Conservation (phyloP, 2,329 filamentous ascomycete genomes). For the Rhynchosporium agropyri region DNA sequence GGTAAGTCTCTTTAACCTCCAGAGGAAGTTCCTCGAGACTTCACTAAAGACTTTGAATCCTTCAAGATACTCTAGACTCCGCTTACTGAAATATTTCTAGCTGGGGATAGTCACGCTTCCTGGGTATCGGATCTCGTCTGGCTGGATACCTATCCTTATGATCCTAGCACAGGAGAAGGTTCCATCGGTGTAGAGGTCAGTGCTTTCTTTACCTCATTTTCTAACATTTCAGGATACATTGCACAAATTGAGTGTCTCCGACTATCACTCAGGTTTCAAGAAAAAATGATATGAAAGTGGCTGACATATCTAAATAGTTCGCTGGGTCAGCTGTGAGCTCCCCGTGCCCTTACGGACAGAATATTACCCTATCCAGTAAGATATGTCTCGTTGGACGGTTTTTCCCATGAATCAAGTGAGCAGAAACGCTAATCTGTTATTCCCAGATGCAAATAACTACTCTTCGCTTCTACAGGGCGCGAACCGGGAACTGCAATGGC, state of each 20-base stretch:
- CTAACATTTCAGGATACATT: too few relatives aligned
- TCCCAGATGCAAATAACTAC: constrained; percentile 48
- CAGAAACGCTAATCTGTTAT: neutral
- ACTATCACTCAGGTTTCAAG: too few relatives aligned
- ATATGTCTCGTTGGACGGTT: neutral
- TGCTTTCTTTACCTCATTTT: too few relatives aligned
- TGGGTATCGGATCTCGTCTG: constrained; percentile 65
- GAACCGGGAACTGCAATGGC: constrained; percentile 71
- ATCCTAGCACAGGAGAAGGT: constrained; percentile 55
- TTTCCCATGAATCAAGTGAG: neutral
- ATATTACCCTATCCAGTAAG: constrained; percentile 52
- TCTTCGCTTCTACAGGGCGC: constrained; percentile 49
- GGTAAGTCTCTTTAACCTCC: neutral
- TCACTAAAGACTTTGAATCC: neutral
- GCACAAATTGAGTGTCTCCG: too few relatives aligned
- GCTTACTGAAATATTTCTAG: constrained; percentile 43
- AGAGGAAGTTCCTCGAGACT: neutral
- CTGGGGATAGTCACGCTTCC: constrained; percentile 69
- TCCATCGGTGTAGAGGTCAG: constrained; percentile 58
- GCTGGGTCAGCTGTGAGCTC: constrained; percentile 69
- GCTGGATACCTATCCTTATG: constrained; percentile 57
- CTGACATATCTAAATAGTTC: constrained; percentile 42
- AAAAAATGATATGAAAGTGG: too few relatives aligned
- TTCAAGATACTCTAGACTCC: neutral
- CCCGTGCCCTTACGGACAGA: constrained; percentile 59